Evolutionary conservation across 139 green algal species (phyloP).

Genomic region (Klebsormidium nitens): DNA sequence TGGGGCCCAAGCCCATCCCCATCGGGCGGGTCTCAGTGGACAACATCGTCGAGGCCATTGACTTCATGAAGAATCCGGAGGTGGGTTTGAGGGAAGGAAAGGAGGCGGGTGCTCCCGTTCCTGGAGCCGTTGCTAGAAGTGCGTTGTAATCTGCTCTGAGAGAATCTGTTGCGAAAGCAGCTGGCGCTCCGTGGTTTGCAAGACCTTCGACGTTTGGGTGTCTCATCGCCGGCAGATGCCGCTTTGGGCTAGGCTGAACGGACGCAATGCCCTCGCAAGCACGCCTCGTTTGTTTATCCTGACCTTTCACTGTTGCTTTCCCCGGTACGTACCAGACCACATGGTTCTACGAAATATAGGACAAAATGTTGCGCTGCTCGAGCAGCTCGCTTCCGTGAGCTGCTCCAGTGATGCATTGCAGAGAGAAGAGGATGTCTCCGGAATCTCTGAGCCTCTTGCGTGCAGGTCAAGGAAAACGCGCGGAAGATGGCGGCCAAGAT

Average conservation of each 20-base stretch:
- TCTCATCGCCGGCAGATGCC: not conserved
- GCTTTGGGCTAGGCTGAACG: not conserved
- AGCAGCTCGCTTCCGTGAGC: too few species aligned
- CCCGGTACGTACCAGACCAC: too few species aligned
- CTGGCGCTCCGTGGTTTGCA: not conserved
- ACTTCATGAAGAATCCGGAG: conserved; percentile 22
- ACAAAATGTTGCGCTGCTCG: too few species aligned
- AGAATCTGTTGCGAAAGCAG: too few species aligned
- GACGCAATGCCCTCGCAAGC: not conserved
- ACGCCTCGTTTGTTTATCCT: not conserved
- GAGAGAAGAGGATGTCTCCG: too few species aligned
- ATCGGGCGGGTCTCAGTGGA: too few species aligned
- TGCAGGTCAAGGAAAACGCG: conserved; percentile 23
- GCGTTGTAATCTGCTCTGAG: too few species aligned
- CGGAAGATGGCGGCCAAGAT: conserved; percentile 7
- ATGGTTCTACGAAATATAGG: too few species aligned
- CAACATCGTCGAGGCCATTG: conserved; percentile 16
- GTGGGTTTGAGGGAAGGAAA: not conserved
- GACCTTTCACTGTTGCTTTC: not conserved
- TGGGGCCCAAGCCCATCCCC: conserved; percentile 55
- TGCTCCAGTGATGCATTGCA: too few species aligned
- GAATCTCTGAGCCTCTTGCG: not conserved
- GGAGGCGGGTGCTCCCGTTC: not conserved
- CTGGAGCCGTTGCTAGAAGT: too few species aligned
- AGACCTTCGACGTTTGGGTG: not conserved